phyloP scores from a whole-genome alignment of 192 early-diverging fungal genomes.

The Podila verticillata region DNA sequence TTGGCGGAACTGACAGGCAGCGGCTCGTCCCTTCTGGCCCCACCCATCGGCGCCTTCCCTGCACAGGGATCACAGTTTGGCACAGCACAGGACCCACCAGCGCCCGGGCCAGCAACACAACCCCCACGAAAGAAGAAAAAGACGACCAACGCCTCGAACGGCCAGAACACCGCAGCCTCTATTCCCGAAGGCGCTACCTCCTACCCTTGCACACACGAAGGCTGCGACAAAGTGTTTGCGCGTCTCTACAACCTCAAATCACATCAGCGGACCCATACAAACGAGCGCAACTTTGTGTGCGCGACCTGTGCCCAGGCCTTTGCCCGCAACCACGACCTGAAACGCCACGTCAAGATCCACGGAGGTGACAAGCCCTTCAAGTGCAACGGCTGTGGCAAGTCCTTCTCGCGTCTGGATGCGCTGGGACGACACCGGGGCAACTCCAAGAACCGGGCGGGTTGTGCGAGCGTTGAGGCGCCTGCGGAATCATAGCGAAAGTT shows the following conservation, averaged over 20 bases:
- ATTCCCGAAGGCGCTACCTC: slow-evolving; percentile 53
- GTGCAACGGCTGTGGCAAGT: slow-evolving; percentile 73
- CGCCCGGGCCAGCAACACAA: neutral
- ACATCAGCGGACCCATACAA: slow-evolving; percentile 75
- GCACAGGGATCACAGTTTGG: slow-evolving; percentile 48
- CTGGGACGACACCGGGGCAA: slow-evolving; percentile 69
- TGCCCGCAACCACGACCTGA: slow-evolving; percentile 88
- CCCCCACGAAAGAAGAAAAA: slow-evolving; percentile 27
- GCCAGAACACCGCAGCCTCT: slow-evolving; percentile 44
- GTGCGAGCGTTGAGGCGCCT: slow-evolving; percentile 4
- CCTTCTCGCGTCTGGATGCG: slow-evolving; percentile 82
- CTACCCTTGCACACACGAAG: slow-evolving; percentile 42
- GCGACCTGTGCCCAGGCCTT: slow-evolving; percentile 76
- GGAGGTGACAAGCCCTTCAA: slow-evolving; percentile 76
- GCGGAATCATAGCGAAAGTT: neutral
- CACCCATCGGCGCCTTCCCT: slow-evolving; percentile 38
- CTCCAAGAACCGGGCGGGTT: slow-evolving; percentile 51
- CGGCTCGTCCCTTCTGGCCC: slow-evolving; percentile 10
- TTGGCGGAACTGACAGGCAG: slow-evolving; percentile 11
- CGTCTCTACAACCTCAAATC: slow-evolving; percentile 80
- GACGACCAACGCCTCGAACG: slow-evolving; percentile 12
- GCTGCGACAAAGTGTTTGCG: slow-evolving; percentile 74
- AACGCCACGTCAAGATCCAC: slow-evolving; percentile 82
- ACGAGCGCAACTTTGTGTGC: slow-evolving; percentile 76
- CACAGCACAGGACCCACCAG: slow-evolving; percentile 11